Evolutionary conservation across 1,139 yeast species (phyloP), one percentile per base, ranked within the genome.

Genomic region (Candida sanyaensis): DNA sequence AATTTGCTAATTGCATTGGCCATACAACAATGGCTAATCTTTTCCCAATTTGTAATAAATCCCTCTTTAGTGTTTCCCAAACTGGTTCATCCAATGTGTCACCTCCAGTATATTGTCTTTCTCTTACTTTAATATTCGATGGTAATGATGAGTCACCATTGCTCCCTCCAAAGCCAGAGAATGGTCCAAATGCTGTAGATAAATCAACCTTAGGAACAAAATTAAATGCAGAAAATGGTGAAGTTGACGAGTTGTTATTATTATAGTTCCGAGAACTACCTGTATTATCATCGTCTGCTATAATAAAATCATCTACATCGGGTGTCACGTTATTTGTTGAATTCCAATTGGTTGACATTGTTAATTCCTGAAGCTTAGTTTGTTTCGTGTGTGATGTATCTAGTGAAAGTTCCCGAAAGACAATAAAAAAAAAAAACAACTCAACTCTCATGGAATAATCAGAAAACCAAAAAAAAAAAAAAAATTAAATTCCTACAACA

Each of bases 41-140:
- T 39, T 74, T 75, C 5, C 86, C 89, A 46, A 88, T 87, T 24
- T 84, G 84, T 27, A 73, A 63, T 33, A 88, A 59, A 61, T 89
- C 96, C 49, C 96, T 75, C 56, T 78, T 70, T 42, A 89, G 66
- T 0, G 96, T 89, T 12, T 78, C 73, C 59, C 78, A 65, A 3
- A 89, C 91, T 0, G 96, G 90, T 68, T 89, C 96, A 63, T 89
- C 96, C 12, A 89, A 69, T 1, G 96, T 88, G 61, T 88, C 90
- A 37, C 95, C 93, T 2, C 96, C 96, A 28, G 86, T 69, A 63
- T 85, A 88, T 53, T 88, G 85, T 36, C 89, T 79, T 61, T 86
- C 93, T 54, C 80, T 78, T 28, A 86, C 75, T 47, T 79, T 79
- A 54, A 81, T 84, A 53, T 80, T 79, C 9, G 71, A 73, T 10